Evolutionary conservation across 768 basidiomycete genomes (phyloP), one percentile per base, ranked within the genome.

Genomic region (Boletales sp.): DNA sequence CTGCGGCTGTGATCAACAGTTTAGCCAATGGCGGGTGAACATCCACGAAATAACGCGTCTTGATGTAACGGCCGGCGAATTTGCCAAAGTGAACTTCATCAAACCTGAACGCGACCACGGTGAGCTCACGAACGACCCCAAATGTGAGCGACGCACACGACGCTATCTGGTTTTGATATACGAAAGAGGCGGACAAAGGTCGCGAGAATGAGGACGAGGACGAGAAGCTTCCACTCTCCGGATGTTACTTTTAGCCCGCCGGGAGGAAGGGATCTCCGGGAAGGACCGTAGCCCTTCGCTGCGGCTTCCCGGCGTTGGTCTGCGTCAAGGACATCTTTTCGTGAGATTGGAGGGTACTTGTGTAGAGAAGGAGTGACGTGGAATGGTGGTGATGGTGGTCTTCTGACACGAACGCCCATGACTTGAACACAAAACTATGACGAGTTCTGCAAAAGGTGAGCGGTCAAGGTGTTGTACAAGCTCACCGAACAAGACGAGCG

Each of bases 21-120:
- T 98, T 99, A 8, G 97, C 97, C 15, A 99, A 75, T 4, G 97
- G 97, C 1, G 97, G 97, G 63, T 99, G 97, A 2, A 99, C 95
- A 66, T 99, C 97, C 62, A 89, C 86, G 61, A 88, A 93, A 68
- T 91, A 94, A 55, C 84, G 80, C 35, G 87, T 86, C 74, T 90
- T 90, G 77, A 97, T 90, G 65, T 98, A 98, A 64, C 89, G 90
- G 41, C 82, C 78, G 7, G 95, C 93, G 64, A 98, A 98, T 68
- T 97, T 97, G 52, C 95, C 95, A 67, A 98, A 98, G 67, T 98
- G 95, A 0, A 97, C 95, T 68, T 98, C 95, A 65, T 98, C 95
- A 68, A 98, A 98, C 38, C 94, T 97, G 60, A 19, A 53, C 5
- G 40, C 31, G 30, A 45, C 14, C 13, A 30, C 27, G 5, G 24